Evolutionary conservation across 2,329 filamentous ascomycete species (phyloP).

Genomic region (Penicillium paneum): DNA sequence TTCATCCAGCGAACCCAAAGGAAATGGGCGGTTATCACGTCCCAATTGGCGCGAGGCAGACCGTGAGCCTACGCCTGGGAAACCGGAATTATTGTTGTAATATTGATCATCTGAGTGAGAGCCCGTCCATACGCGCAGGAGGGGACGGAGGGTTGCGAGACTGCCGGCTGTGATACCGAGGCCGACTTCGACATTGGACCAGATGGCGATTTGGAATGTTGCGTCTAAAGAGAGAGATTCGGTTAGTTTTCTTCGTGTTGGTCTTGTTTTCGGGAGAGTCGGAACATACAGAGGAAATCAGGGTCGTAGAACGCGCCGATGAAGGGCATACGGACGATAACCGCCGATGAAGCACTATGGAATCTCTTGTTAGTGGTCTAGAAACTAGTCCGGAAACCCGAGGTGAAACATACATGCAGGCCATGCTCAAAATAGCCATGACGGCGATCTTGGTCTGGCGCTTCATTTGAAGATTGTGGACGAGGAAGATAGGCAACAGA

Average conservation of each 20-base stretch:
- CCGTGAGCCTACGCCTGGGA: conserved; percentile 11
- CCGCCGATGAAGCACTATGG: conserved; percentile 41
- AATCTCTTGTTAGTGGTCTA: neutral
- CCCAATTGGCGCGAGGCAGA: conserved; percentile 19
- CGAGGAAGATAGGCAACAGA: conserved; percentile 53
- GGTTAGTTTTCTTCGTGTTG: neutral
- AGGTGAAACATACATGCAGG: conserved; percentile 45
- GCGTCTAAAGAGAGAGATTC: conserved; percentile 26
- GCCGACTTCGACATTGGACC: conserved; percentile 36
- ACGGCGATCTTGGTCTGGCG: conserved; percentile 52
- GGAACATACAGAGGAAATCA: conserved; percentile 33
- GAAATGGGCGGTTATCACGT: conserved; percentile 18
- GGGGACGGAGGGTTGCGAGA: conserved; percentile 49
- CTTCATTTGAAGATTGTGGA: conserved; percentile 57
- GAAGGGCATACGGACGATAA: conserved; percentile 48
- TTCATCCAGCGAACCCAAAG: conserved; percentile 28
- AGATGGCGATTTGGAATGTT: conserved; percentile 45
- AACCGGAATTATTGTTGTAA: conserved; percentile 21
- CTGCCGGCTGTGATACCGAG: conserved; percentile 46
- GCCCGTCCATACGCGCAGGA: conserved; percentile 38
- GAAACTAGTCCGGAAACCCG: neutral
- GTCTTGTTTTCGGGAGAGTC: neutral
- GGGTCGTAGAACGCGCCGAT: conserved; percentile 37
- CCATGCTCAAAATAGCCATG: conserved; percentile 54
- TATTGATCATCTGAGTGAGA: conserved; percentile 17